phyloP scores from a whole-genome alignment of 305 asterid species.

The Ruellia speciosa region DNA sequence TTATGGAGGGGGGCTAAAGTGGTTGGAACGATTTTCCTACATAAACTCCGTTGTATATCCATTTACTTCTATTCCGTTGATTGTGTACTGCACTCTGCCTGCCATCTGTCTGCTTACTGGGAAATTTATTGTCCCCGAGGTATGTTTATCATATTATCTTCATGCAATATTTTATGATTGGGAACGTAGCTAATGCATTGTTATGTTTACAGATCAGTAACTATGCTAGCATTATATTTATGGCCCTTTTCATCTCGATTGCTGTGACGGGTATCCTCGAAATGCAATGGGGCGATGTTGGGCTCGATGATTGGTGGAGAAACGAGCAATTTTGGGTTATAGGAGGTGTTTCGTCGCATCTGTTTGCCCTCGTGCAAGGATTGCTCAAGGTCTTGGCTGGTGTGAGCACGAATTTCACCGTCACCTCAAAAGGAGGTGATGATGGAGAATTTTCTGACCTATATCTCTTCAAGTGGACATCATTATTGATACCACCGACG shows the following conservation, averaged over 20 bases:
- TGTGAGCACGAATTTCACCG: conserved; percentile 53
- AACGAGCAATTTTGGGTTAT: conserved; percentile 76
- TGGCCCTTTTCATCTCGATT: conserved; percentile 57
- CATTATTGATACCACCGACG: conserved; percentile 51
- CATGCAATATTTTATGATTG: background rate
- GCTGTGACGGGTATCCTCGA: conserved; percentile 64
- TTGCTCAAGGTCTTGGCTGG: conserved; percentile 64
- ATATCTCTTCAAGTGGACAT: conserved; percentile 59
- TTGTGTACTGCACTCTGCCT: conserved; percentile 60
- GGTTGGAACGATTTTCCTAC: conserved; percentile 54
- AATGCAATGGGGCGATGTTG: conserved; percentile 75
- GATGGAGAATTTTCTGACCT: conserved; percentile 55
- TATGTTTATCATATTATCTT: conserved; percentile 16
- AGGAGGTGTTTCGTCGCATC: conserved; percentile 61
- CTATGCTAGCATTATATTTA: conserved; percentile 47
- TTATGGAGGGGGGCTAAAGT: conserved; percentile 63
- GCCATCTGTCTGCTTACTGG: conserved; percentile 72
- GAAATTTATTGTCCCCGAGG: conserved; percentile 67
- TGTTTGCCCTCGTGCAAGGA: conserved; percentile 67
- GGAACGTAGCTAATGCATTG: background rate
- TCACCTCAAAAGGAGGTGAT: conserved; percentile 65
- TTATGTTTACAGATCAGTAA: conserved; percentile 42
- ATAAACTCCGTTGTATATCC: conserved; percentile 71
- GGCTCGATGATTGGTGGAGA: conserved; percentile 71
- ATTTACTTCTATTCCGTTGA: conserved; percentile 61